Conservation (phyloP, 2,329 filamentous ascomycete species). For the Fusarium staphyleae region DNA sequence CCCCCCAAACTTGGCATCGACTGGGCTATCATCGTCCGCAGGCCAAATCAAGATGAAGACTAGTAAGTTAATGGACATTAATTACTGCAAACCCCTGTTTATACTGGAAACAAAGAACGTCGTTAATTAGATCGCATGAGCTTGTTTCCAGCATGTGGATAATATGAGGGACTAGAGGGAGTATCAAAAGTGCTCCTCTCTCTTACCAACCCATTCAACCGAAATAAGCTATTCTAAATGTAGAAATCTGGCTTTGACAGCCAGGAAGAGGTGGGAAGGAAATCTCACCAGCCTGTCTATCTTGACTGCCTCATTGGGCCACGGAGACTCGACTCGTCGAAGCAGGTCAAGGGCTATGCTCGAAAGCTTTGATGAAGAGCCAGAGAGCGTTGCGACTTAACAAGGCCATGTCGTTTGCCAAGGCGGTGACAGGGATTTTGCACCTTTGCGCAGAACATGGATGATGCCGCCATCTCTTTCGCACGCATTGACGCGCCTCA, state of each 20-base stretch:
- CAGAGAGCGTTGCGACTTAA: neutral
- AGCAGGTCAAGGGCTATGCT: neutral
- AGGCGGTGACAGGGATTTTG: conserved; percentile 18
- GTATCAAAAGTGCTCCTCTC: conserved; percentile 17
- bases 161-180: too few relatives aligned
- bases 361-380: conserved; percentile 11
- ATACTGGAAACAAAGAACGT: conserved; percentile 17
- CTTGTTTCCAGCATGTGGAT: conserved; percentile 22
- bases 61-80: conserved; percentile 17
- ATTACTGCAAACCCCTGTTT: neutral
- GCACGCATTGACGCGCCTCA: neutral
- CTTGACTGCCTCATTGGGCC: conserved; percentile 19
- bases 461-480: conserved; percentile 27
- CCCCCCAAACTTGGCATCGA: conserved; percentile 29
- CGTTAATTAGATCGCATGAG: conserved; percentile 16
- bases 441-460: conserved; percentile 14
- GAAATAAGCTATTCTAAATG: conserved; percentile 31
- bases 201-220: conserved; percentile 20
- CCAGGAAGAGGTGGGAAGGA: neutral
- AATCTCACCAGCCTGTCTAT: conserved; percentile 15
- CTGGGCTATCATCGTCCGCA: neutral
- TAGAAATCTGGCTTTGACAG: conserved; percentile 6
- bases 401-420: neutral
- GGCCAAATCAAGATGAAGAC: conserved; percentile 8
- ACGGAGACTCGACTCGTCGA: conserved; percentile 6